phyloP scores from a whole-genome alignment of 345 rosid genomes.

The Raphanus sativus region DNA sequence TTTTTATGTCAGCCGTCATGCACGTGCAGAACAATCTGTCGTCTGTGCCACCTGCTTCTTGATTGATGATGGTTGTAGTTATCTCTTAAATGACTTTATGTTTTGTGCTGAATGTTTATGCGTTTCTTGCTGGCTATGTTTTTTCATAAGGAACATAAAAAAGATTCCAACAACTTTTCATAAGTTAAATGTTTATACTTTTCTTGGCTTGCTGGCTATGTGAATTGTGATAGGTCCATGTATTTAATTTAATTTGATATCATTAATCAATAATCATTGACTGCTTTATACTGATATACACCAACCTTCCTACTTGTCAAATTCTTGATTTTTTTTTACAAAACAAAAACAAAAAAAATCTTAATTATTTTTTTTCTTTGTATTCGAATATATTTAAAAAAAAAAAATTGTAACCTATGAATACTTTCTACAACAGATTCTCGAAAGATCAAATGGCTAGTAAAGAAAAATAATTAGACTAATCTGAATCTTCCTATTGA shows the following conservation, averaged over 20 bases:
- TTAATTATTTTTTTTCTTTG: too few species aligned
- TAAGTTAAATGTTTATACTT: not conserved
- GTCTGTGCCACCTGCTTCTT: not conserved
- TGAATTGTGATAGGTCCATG: not conserved
- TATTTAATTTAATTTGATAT: not conserved
- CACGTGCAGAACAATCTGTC: not conserved
- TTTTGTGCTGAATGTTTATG: not conserved
- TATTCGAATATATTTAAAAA: too few species aligned
- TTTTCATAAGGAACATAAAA: too few species aligned
- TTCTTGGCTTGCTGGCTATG: not conserved
- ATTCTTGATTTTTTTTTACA: not conserved
- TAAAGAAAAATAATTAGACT: not conserved
- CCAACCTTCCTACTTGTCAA: not conserved
- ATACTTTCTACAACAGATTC: too few species aligned
- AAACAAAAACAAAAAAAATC: not conserved
- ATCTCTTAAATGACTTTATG: not conserved
- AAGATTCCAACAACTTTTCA: not conserved
- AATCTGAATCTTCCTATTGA: constrained; percentile 1
- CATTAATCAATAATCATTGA: not conserved
- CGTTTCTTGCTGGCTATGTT: not conserved
- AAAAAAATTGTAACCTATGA: too few species aligned
- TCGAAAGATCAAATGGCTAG: too few species aligned
- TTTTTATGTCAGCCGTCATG: constrained; percentile 7
- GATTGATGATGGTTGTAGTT: not conserved
- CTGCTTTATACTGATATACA: not conserved